Evolutionary conservation across 2,329 filamentous ascomycete species (phyloP), one percentile per base, ranked within the genome.

Genomic region (Nothopassalora personata): DNA sequence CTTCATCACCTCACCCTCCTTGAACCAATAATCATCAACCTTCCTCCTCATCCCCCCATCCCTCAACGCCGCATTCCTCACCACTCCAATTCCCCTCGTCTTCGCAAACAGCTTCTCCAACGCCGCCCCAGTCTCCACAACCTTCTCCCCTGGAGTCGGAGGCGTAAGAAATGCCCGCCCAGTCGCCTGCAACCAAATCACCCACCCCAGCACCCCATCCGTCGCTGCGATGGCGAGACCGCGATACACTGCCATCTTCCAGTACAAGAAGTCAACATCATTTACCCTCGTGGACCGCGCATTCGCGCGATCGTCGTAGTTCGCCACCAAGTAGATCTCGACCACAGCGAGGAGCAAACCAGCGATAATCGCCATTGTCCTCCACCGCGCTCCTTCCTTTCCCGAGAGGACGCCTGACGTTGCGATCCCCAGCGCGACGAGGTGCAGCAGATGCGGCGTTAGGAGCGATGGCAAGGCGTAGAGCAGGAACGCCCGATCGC

Each of bases 401-500:
- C 88, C 89, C 0, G 85, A 82, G 53, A 93, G 71, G 0, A 84
- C 72, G 1, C 82, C 78, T 0, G 89, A 91, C 0, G 93, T 97
- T 0, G 84, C 86, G 48, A 90, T 67, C 4, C 89, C 90, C 18
- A 96, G 75, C 50, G 87, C 74, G 56, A 84, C 75, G 53, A 96
- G 81, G 75, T 97, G 94, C 51, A 86, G 71, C 8, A 97, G 77
- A 74, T 99, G 93, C n/a, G 90, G 88, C 13, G 84, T 79, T 1
- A 92, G 68, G 7, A 96, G 77, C 28, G 84, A 80, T 0, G 93
- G 89, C 0, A 95, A 75, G 13, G 89, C 87, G 75, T 96, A 97
- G 72, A 89, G 83, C 52, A 96, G 81, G 77, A 91, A 97, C 39
- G 77, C 79, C 5, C 85, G 81, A 51, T 89, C 85, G 7, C 65